A percentile compares a stretch with the other conserved stretches of the same genome.
Conservation (phyloP, 345 rosid genomes). For the Populus nigra region DNA sequence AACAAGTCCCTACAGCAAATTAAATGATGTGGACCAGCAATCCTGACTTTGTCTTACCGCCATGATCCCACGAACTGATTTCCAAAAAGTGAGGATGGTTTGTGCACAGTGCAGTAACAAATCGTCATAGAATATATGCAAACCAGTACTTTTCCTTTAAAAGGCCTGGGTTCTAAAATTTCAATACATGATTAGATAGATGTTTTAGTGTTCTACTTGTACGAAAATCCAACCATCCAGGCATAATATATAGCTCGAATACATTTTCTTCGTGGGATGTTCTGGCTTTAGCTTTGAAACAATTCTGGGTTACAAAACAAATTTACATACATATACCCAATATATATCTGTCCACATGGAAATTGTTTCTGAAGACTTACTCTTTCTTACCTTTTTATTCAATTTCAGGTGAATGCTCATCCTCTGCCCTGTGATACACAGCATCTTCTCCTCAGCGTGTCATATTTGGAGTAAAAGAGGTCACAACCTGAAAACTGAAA, state of each 20-base stretch:
- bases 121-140: not conserved
- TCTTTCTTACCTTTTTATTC: slow-evolving; percentile 14
- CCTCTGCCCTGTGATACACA: slow-evolving; percentile 8
- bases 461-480: slow-evolving; percentile 36
- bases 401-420: slow-evolving; percentile 7
- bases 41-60: too few relatives aligned
- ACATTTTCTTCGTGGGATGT: not conserved
- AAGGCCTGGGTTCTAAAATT: not conserved
- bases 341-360: slow-evolving; percentile 18
- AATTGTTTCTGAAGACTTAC: not conserved
- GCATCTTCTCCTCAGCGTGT: slow-evolving; percentile 42
- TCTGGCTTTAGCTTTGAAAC: not conserved
- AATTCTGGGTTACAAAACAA: slow-evolving; percentile 20
- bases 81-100: not conserved
- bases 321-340: slow-evolving; percentile 23
- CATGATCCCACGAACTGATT: too few relatives aligned
- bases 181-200: not conserved
- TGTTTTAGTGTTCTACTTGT: slow-evolving; percentile 8
- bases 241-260: slow-evolving; percentile 3
- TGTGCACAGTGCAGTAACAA: not conserved
- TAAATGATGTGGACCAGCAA: too few relatives aligned
- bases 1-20: not conserved
- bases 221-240: slow-evolving; percentile 24
- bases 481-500: slow-evolving; percentile 29
- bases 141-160: not conserved